Percentiles rank a stretch among this genome's conserved stretches.
These are phyloP conservation scores for Populus simonii DNA, from an alignment of 345 rosid species.

Conservation along the genomic window DNA sequence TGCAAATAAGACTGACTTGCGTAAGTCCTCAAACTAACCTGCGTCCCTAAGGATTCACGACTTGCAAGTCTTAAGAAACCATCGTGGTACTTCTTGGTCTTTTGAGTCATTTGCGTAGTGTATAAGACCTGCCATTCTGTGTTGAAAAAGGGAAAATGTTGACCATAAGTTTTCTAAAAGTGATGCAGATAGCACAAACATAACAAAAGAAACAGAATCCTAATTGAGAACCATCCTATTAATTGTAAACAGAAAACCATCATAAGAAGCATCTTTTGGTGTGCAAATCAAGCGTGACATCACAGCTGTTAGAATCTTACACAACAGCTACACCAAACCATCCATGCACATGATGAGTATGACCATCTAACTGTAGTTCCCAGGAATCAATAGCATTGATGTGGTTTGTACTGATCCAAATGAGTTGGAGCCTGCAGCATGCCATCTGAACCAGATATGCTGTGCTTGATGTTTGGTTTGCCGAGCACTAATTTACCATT, in stretches of 20 bases:
- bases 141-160: conserved; percentile 4
- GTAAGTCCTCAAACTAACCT: conserved; percentile 36
- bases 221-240: not conserved
- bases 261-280: too few species aligned
- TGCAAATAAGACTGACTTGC: not conserved
- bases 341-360: not conserved
- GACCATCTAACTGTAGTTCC: not conserved
- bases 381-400: not conserved
- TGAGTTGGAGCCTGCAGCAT: not conserved
- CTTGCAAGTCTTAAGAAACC: conserved; percentile 40
- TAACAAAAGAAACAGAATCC: not conserved
- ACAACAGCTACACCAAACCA: not conserved
- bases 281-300: too few species aligned
- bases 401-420: not conserved
- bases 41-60: conserved; percentile 38
- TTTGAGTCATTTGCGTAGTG: conserved; percentile 55
- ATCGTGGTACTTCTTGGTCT: conserved; percentile 66
- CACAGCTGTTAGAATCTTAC: not conserved
- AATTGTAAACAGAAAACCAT: not conserved
- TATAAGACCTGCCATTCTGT: conserved; percentile 64
- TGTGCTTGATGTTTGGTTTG: not conserved
- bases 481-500: too few species aligned
- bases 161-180: conserved; percentile 2
- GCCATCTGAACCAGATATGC: not conserved
- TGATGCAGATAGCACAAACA: conserved; percentile 1